Evolutionary conservation across 2,329 filamentous ascomycete species (phyloP).

Genomic region (Cytospora piceae): DNA sequence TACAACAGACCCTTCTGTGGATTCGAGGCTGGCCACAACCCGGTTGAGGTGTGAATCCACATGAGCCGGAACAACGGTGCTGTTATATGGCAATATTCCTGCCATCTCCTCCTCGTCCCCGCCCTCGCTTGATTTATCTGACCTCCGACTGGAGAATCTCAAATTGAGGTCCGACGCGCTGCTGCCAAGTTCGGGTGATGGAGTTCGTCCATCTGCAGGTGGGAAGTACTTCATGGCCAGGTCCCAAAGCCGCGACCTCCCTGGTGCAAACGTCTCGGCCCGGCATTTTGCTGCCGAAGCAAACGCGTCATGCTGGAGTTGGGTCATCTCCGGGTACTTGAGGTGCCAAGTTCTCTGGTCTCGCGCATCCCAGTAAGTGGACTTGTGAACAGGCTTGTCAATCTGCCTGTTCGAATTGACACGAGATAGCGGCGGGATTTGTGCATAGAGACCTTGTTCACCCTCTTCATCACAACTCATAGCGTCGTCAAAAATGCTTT

Average conservation of each 20-base stretch:
- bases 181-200: slow-evolving; percentile 10
- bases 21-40: slow-evolving; percentile 67
- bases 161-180: slow-evolving; percentile 21
- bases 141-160: slow-evolving; percentile 17
- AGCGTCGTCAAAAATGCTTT: slow-evolving; percentile 45
- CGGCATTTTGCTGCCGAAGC: slow-evolving; percentile 53
- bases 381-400: slow-evolving; percentile 59
- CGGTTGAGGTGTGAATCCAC: slow-evolving; percentile 42
- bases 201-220: slow-evolving; percentile 39
- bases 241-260: slow-evolving; percentile 56
- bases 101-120: slow-evolving; percentile 35
- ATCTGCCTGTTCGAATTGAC: slow-evolving; percentile 60
- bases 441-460: slow-evolving; percentile 46
- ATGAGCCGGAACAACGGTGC: slow-evolving; percentile 43
- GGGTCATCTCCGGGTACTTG: slow-evolving; percentile 66
- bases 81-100: slow-evolving; percentile 44
- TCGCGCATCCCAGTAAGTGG: slow-evolving; percentile 59
- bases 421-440: slow-evolving; percentile 53
- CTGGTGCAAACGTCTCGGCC: slow-evolving; percentile 58
- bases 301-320: slow-evolving; percentile 61
- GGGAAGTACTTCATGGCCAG: slow-evolving; percentile 64
- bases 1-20: slow-evolving; percentile 67
- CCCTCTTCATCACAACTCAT: slow-evolving; percentile 27
- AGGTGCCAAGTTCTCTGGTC: slow-evolving; percentile 63
- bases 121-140: slow-evolving; percentile 9